These are phyloP conservation scores for Priceomyces melissophilus DNA, from an alignment of 805 yeast species.

Conservation along the genomic window DNA sequence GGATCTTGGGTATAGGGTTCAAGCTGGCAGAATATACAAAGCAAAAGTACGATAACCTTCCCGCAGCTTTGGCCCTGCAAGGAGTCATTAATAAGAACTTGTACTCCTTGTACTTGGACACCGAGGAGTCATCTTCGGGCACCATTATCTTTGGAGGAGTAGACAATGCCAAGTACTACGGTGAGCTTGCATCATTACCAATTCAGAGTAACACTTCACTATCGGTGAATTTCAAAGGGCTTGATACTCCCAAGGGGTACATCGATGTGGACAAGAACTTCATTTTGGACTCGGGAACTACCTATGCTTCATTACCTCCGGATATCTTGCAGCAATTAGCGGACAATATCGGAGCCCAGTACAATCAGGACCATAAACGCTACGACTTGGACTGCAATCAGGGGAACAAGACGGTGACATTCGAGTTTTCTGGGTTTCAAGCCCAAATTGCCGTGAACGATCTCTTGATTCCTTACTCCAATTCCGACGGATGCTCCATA, in stretches of 20 bases:
- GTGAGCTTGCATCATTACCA: constrained; percentile 20
- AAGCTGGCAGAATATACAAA: constrained; percentile 30
- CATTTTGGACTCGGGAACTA: constrained; percentile 27
- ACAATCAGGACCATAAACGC: constrained; percentile 17
- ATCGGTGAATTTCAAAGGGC: background rate
- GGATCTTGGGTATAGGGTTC: constrained; percentile 75
- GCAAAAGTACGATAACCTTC: constrained; percentile 38
- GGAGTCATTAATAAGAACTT: constrained; percentile 32
- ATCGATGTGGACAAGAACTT: background rate
- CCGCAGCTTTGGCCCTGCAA: constrained; percentile 26
- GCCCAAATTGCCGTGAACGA: constrained; percentile 46
- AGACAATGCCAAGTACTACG: constrained; percentile 37
- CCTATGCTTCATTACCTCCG: constrained; percentile 45
- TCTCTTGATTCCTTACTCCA: constrained; percentile 20
- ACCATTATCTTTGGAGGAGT: constrained; percentile 41
- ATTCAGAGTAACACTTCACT: constrained; percentile 3
- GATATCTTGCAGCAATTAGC: constrained; percentile 27
- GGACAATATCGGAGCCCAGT: constrained; percentile 13
- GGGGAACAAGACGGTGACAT: constrained; percentile 23
- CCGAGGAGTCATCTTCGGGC: constrained; percentile 22
- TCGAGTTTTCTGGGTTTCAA: constrained; percentile 10
- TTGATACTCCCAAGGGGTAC: background rate
- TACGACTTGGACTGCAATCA: constrained; percentile 14
- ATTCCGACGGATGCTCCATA: constrained; percentile 14
- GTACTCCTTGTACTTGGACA: constrained; percentile 37